Evolutionary conservation across 78 protist genomes (phyloP).

Genomic region (Guillardia theta): DNA sequence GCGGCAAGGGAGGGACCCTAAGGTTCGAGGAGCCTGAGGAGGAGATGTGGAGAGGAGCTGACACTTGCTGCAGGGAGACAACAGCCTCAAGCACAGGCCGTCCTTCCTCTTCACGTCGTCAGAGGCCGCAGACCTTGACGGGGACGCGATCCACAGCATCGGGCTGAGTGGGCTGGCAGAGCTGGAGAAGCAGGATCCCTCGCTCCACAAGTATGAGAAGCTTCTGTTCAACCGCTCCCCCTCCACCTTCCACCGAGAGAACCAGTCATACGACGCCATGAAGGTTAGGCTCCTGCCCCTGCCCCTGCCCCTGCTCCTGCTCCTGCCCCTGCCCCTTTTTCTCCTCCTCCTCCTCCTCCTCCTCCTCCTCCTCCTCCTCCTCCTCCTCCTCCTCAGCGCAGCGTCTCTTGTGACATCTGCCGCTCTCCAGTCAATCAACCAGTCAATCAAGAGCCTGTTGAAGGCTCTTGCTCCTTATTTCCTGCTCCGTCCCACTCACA

Average conservation of each 20-base stretch:
- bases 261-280: neutral
- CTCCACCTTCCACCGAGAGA: neutral
- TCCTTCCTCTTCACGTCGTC: neutral
- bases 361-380: neutral
- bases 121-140: slow-evolving; percentile 34
- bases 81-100: neutral
- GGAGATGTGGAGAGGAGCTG: too few species aligned
- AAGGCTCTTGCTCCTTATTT: neutral
- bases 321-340: neutral
- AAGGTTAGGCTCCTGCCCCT: neutral
- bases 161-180: slow-evolving; percentile 29
- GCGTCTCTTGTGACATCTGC: neutral
- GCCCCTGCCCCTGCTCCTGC: neutral
- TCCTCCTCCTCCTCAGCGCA: neutral
- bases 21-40: neutral
- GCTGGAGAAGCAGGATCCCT: neutral
- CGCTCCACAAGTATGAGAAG: neutral
- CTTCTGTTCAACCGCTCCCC: neutral
- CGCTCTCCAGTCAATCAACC: neutral
- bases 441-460: neutral
- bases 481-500: neutral
- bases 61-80: neutral
- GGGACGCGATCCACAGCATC: neutral
- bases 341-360: neutral
- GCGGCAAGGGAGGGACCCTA: too few species aligned